Percentiles rank a stretch among this genome's conserved stretches.
Conservation (phyloP, 208 protist species). For the Trypanosoma boissoni region DNA sequence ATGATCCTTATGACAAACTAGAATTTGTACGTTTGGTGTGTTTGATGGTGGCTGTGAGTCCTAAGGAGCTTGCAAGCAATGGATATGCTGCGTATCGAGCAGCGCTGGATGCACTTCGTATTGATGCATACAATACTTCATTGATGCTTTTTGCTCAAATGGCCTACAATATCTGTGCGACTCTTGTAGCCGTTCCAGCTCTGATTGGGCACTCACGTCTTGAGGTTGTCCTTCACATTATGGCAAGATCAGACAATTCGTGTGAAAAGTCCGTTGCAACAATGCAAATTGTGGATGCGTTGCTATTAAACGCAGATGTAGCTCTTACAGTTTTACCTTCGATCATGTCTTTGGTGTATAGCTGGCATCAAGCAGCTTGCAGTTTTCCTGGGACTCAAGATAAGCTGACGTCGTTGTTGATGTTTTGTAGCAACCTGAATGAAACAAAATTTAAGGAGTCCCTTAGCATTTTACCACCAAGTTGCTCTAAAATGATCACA, state of each 20-base stretch:
- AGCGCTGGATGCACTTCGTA: conserved; percentile 50
- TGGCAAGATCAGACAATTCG: conserved; percentile 55
- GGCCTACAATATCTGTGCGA: conserved; percentile 58
- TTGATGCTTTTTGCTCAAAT: conserved; percentile 58
- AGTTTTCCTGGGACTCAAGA: conserved; percentile 46
- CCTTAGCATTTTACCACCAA: conserved; percentile 21
- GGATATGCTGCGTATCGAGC: conserved; percentile 30
- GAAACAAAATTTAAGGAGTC: conserved; percentile 23
- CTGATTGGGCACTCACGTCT: conserved; percentile 40
- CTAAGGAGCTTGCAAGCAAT: conserved; percentile 17
- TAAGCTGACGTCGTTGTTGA: conserved; percentile 30
- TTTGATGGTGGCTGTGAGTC: conserved; percentile 25
- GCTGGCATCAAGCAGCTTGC: conserved; percentile 55
- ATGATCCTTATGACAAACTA: conserved; percentile 50
- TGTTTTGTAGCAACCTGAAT: conserved; percentile 22
- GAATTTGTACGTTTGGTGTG: conserved; percentile 35
- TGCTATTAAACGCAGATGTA: conserved; percentile 32
- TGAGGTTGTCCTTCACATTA: conserved; percentile 45
- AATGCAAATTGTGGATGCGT: conserved; percentile 49
- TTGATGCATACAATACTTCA: conserved; percentile 74
- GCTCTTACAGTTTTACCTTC: conserved; percentile 32
- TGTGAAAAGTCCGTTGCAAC: conserved; percentile 77
- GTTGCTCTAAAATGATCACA: conserved; percentile 30
- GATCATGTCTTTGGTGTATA: conserved; percentile 60
- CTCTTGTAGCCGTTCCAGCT: conserved; percentile 29